A percentile compares a stretch with the other conserved stretches of the same genome.
Conservation (phyloP, 495 filamentous ascomycete genomes). For the Staphylotrichum tortipilum region DNA sequence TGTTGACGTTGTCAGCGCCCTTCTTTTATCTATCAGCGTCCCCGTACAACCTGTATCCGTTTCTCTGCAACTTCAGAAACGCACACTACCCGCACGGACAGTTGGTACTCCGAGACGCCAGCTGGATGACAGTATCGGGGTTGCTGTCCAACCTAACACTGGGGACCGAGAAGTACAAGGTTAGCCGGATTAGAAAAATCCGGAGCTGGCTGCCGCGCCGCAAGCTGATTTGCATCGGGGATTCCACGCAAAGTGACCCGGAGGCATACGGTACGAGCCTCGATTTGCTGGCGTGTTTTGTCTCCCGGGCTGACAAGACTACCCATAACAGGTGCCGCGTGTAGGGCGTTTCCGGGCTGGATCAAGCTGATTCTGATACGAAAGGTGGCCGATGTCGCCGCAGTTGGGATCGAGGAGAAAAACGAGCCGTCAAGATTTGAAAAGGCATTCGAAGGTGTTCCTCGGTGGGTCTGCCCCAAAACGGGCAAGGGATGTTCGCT, state of each 20-base stretch:
- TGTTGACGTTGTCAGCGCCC: slow-evolving; percentile 50
- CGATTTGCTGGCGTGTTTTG: background rate
- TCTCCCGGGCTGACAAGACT: background rate
- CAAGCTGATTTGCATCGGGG: slow-evolving; percentile 76
- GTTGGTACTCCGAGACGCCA: slow-evolving; percentile 73
- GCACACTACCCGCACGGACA: slow-evolving; percentile 67
- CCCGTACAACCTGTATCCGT: slow-evolving; percentile 89
- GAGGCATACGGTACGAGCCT: slow-evolving; percentile 75
- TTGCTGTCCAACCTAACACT: slow-evolving; percentile 70
- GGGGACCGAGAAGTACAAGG: slow-evolving; percentile 80
- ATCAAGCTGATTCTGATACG: slow-evolving; percentile 74
- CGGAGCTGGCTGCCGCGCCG: slow-evolving; percentile 65
- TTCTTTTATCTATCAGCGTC: slow-evolving; percentile 95
- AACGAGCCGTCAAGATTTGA: slow-evolving; percentile 69
- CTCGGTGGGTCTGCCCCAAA: slow-evolving; percentile 23
- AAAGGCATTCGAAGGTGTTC: slow-evolving; percentile 70
- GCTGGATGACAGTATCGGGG: slow-evolving; percentile 79
- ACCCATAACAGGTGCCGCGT: slow-evolving; percentile 21
- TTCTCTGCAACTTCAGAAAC: slow-evolving; percentile 65
- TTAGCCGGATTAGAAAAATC: slow-evolving; percentile 69
- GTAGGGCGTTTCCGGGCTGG: slow-evolving; percentile 55
- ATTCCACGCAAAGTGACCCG: slow-evolving; percentile 86
- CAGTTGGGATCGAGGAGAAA: slow-evolving; percentile 58
- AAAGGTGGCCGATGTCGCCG: slow-evolving; percentile 67
- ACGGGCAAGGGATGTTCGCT: background rate